Conservation (phyloP, 768 basidiomycete genomes). For the Hypsizygus marmoreus region DNA sequence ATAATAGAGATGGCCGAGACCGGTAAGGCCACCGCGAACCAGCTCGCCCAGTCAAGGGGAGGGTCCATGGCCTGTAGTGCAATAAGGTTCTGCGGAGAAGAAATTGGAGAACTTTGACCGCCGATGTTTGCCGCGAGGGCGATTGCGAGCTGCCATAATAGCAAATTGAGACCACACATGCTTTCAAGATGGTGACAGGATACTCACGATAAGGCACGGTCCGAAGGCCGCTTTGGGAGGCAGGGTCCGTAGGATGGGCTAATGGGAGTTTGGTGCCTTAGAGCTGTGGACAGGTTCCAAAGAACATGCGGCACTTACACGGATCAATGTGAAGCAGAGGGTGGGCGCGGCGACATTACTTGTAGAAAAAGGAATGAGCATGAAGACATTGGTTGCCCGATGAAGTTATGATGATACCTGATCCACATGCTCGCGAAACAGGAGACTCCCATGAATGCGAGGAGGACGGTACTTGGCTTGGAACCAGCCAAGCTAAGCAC, state of each 20-base stretch:
- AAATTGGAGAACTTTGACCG: constrained; percentile 96
- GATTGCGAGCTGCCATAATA: constrained; percentile 73
- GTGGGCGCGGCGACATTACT: constrained; percentile 98
- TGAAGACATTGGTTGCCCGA: not conserved
- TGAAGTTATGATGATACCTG: constrained; percentile 48
- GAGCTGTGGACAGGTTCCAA: not conserved
- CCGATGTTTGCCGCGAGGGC: constrained; percentile 98
- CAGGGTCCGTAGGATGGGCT: constrained; percentile 94
- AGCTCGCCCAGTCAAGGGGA: constrained; percentile 81
- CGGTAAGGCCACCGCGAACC: constrained; percentile 94
- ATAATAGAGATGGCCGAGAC: constrained; percentile 86
- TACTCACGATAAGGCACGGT: constrained; percentile 86
- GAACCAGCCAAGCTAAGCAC: constrained; percentile 91
- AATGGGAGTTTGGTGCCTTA: constrained; percentile 8
- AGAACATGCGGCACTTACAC: constrained; percentile 51
- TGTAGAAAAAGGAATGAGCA: constrained; percentile 14
- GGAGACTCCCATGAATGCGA: constrained; percentile 94
- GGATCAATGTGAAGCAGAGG: constrained; percentile 93
- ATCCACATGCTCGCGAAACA: constrained; percentile 99
- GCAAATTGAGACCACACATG: not conserved
- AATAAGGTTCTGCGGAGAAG: constrained; percentile 97
- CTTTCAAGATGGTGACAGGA: not conserved
- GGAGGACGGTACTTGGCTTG: constrained; percentile 79
- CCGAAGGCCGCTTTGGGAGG: constrained; percentile 86
- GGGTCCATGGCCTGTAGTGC: constrained; percentile 87